Evolutionary conservation across 2,329 filamentous ascomycete species (phyloP), one percentile per base, ranked within the genome.

Genomic region (Aspergillus cejpii): DNA sequence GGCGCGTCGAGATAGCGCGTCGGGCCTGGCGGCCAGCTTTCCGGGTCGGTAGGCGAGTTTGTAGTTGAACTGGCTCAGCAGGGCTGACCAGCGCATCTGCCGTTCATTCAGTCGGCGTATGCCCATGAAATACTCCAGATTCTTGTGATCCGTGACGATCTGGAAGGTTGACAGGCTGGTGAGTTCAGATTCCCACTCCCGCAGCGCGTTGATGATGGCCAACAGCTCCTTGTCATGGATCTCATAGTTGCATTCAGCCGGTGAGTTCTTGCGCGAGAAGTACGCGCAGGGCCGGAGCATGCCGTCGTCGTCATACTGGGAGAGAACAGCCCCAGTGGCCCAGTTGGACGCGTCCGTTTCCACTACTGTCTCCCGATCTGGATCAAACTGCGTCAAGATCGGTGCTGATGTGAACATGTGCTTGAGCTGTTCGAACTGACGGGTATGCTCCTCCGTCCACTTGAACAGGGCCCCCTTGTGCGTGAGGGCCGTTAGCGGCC

Each of bases 161-260:
- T 24, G 5, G 8, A 24, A 24, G 5, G 5, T 5, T 8, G 23
- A 8, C 23, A 24, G 23, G 23, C 23, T 24, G 8, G 8, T 24
- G 5, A 37, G 36, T 37, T 37, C 19, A 2, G 15, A n/a, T 3
- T 37, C 36, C 36, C 28, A 48, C n/a, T 37, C n/a, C 36, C n/a
- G 3, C 6, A 48, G 28, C 29, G 17, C 11, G 33, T 10, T 20
- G n/a, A 49, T 14, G 10, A 48, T 44, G 6, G 11, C 12, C 8
- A 48, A 14, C 27, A 48, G 26, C 40, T 48, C 24, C 26, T 48
- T 48, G 37, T 48, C 28, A 31, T 48, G n/a, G n/a, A n/a, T n/a
- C n/a, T n/a, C n/a, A n/a, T n/a, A n/a, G n/a, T n/a, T n/a, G n/a
- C n/a, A n/a, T 31, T n/a, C 21, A 17, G 44, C 41, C 1, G 7